Evolutionary conservation across 1,284 basidiomycete species (phyloP), one percentile per base, ranked within the genome.

Genomic region (Agaricales sp.): DNA sequence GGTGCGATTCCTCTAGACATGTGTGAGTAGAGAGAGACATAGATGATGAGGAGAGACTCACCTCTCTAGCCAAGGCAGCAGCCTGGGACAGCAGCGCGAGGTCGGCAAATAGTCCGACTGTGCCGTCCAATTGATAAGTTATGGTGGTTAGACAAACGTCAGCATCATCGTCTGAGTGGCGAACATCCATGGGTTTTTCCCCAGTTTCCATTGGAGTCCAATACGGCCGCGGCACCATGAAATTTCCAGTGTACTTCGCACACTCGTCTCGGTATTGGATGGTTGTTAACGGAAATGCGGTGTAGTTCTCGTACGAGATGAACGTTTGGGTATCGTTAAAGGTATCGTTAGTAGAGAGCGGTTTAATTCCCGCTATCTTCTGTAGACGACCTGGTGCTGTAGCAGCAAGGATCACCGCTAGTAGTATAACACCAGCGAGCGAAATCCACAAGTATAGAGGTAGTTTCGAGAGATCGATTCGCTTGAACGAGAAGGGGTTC

Each of bases 51-150:
- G 24, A n/a, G 35, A 26, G 20, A 57, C 66, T 19, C 55, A 82
- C 82, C 68, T 83, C 77, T 53, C 74, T 69, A 49, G 82, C 81
- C 45, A 84, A 62, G 2, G 73, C 78, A 6, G 82, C 81, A 30
- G 70, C 70, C 61, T 84, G 82, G 2, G 80, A 78, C 64, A 84
- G 71, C 38, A 83, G 59, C 1, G 78, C 79, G 50, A 86, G 59
- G 56, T 86, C 82, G 30, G 77, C 77, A 18, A 74, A 60, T 18
- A 86, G 65, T 21, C 82, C 82, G 4, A 80, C 77, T 45, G 71
- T 64, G 3, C 81, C 81, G 57, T 81, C 80, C 35, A 85, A 65
- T 74, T 82, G 71, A 57, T 85, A 86, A 0, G 82, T 85, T 55
- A 85, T 75, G 0, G 78, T 80, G 50, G 71, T 77, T 13, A 61